A percentile compares a stretch with the other conserved stretches of the same genome.
Conservation (phyloP, 225 moss, liverwort and hornwort species). For the Marchantia polymorpha region DNA sequence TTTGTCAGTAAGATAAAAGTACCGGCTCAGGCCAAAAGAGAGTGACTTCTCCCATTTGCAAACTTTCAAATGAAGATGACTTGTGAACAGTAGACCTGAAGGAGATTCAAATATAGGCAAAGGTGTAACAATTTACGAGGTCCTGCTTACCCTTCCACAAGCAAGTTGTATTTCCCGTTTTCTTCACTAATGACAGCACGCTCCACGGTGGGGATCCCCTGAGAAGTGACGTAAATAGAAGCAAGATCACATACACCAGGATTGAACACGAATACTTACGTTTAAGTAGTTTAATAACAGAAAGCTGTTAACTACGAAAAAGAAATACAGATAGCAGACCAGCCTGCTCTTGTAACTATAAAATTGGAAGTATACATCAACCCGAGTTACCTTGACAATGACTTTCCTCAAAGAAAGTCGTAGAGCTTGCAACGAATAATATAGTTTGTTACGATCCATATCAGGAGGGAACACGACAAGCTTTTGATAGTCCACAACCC, state of each 20-base stretch:
- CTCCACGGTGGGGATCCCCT: conserved; percentile 97
- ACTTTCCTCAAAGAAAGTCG: conserved; percentile 78
- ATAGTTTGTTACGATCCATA: conserved; percentile 81
- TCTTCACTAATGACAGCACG: conserved; percentile 92
- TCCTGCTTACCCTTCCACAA: conserved; percentile 79
- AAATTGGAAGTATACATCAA: not conserved
- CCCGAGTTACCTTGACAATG: conserved; percentile 80
- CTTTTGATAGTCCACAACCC: conserved; percentile 79
- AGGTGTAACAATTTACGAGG: not conserved
- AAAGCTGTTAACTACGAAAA: not conserved
- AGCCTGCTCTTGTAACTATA: not conserved
- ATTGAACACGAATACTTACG: not conserved
- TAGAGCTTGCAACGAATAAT: conserved; percentile 79
- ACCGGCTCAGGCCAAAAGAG: not conserved
- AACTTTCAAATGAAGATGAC: not conserved
- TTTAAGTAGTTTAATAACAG: not conserved
- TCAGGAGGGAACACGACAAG: conserved; percentile 81
- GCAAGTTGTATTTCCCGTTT: conserved; percentile 80
- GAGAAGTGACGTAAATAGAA: not conserved
- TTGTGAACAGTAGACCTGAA: too few relatives aligned
- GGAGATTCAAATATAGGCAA: too few relatives aligned
- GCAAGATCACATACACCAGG: not conserved
- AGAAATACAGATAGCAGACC: not conserved
- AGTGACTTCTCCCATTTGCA: not conserved
- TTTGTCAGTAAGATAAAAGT: not conserved